Evolutionary conservation across 73 alveolate genomes (phyloP).

Genomic region (Uronychia setigera): DNA sequence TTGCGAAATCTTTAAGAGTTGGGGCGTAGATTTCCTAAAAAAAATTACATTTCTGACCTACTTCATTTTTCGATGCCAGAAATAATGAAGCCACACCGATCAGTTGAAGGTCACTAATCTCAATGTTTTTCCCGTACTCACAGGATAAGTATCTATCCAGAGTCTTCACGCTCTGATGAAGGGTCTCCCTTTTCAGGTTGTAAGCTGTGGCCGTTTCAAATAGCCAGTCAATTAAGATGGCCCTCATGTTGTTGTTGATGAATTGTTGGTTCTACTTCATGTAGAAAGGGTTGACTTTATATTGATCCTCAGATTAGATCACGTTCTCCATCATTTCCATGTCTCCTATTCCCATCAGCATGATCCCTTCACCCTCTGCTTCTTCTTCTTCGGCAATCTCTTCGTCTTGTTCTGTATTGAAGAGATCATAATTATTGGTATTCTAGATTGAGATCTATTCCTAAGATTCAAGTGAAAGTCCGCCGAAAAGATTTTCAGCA

Average conservation of each 20-base stretch:
- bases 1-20: not conserved
- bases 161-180: not conserved
- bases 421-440: too few relatives aligned
- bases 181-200: not conserved
- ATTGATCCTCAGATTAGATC: not conserved
- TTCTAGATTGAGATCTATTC: too few relatives aligned
- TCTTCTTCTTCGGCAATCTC: too few relatives aligned
- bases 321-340: too few relatives aligned
- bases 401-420: too few relatives aligned
- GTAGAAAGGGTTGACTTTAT: not conserved
- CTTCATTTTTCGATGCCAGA: not conserved
- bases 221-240: not conserved
- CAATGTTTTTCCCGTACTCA: not conserved
- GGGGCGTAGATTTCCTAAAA: not conserved
- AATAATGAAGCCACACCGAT: not conserved
- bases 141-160: not conserved
- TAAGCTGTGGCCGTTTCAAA: not conserved
- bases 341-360: too few relatives aligned
- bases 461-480: too few relatives aligned
- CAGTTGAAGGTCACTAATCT: not conserved
- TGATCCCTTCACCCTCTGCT: too few relatives aligned
- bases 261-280: too few relatives aligned
- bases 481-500: too few relatives aligned
- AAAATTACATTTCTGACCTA: not conserved
- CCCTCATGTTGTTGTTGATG: not conserved